Base-by-base conservation (phyloP, 768 basidiomycete species). In the Collybia nuda region DNA sequence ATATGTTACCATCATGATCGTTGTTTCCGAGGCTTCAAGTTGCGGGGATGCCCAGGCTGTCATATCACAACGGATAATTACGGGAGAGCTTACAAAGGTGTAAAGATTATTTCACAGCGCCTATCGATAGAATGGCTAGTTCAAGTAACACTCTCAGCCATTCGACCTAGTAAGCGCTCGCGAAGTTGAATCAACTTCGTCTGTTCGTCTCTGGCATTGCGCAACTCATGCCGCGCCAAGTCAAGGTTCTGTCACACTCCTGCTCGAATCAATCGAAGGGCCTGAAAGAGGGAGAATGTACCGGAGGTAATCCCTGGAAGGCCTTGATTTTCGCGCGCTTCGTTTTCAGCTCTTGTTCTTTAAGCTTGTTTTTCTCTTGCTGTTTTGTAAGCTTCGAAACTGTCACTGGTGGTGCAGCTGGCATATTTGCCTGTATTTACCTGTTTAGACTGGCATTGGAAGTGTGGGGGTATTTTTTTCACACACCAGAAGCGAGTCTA, bases 241-340 rank as follows among this genome's bases (percentile, higher is more conserved):
- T 78, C 74, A 5, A 80, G 54, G 45, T 79, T 78, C 79, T 80
- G 40, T 1, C 8, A 41, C 11, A n/a, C 12, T 32, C 28, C 14
- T 11, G 40, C 22, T 41, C 8, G 40, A 18, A 38, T 17, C 15
- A 39, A 37, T 18, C 12, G 45, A 2, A 19, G 17, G 5, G n/a
- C 18, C n/a, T n/a, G n/a, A 6, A 7, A 39, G 28, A 40, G 46
- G 5, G 21, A 26, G 5, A 29, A 11, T 0, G 22, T 59, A 79
- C 79, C 1, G 79, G 77, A 15, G 80, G 78, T 9, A 82, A 62
- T 0, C 77, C 78, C 54, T 73, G 73, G 57, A 78, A 81, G 4
- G 75, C 70, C 48, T 69, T 67, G 22, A 80, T 56, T 55, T 72
- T 77, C 2, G 70, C 69, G 23, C 71, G 63, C 53, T 80, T 80